Conservation (phyloP, 495 filamentous ascomycete genomes). For the Tetracladium setigerum region DNA sequence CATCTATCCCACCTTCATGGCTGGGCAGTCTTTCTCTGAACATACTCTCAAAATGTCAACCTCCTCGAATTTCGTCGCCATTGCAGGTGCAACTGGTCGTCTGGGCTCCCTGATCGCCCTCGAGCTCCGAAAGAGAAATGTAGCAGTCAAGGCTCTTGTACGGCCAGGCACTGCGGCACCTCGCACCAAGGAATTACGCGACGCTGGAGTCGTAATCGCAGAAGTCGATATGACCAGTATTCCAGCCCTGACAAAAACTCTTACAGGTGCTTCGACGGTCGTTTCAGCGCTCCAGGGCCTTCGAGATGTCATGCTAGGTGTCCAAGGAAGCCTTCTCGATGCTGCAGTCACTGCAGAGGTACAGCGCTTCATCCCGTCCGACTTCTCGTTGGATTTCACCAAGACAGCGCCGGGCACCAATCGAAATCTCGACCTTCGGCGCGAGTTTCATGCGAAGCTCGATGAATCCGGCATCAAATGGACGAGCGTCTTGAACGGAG, state of each 20-base stretch:
- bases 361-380: constrained; percentile 38
- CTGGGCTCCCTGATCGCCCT: neutral
- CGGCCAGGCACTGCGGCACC: neutral
- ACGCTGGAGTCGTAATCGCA: neutral
- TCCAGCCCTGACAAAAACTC: neutral
- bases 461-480: neutral
- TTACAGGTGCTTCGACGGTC: neutral
- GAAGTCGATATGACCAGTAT: neutral
- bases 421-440: neutral
- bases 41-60: neutral
- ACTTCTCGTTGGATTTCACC: constrained; percentile 23
- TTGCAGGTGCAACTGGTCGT: neutral
- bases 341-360: constrained; percentile 36
- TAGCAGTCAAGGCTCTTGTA: constrained; percentile 1
- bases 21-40: neutral
- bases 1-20: too few species aligned
- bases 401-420: neutral
- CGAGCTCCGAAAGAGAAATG: neutral
- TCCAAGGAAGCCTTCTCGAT: constrained; percentile 26
- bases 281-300: neutral
- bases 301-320: neutral
- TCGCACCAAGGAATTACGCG: neutral
- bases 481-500: neutral
- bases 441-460: neutral
- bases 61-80: neutral